phyloP scores from a whole-genome alignment of 2,329 filamentous ascomycete species.

The Purpureocillium lavendulum region DNA sequence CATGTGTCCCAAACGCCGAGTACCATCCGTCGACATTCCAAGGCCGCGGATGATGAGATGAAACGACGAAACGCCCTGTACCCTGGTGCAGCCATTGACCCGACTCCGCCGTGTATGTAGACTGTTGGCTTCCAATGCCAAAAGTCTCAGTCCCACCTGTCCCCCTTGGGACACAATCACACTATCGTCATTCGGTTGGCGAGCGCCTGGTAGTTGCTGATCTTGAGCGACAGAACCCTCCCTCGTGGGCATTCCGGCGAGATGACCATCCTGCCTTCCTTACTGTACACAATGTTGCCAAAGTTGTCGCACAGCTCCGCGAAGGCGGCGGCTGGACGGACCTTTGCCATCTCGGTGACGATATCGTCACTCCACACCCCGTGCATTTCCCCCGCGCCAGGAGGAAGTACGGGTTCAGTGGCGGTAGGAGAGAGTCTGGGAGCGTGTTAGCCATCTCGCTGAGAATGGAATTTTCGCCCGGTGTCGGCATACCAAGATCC shows the following conservation, averaged over 20 bases:
- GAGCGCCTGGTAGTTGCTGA: slow-evolving; percentile 48
- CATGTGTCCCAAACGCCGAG: slow-evolving; percentile 3
- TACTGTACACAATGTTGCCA: slow-evolving; percentile 48
- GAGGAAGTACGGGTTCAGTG: slow-evolving; percentile 66
- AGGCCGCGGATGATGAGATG: no score
- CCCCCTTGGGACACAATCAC: slow-evolving; percentile 13
- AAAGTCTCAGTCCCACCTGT: no score
- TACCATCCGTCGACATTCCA: no score
- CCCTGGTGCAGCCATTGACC: no score
- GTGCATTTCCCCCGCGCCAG: slow-evolving; percentile 52
- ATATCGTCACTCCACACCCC: slow-evolving; percentile 68
- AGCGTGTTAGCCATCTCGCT: slow-evolving; percentile 8
- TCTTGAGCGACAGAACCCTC: slow-evolving; percentile 45
- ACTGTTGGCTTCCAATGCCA: no score
- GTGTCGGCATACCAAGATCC: slow-evolving; percentile 48
- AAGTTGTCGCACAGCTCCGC: slow-evolving; percentile 57
- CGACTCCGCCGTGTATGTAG: no score
- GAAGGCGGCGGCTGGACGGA: slow-evolving; percentile 51
- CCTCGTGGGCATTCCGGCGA: slow-evolving; percentile 45
- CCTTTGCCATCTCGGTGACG: slow-evolving; percentile 47
- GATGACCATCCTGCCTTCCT: slow-evolving; percentile 50
- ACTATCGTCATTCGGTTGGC: slow-evolving; percentile 27
- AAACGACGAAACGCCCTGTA: not conserved
- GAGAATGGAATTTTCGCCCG: slow-evolving; percentile 6
- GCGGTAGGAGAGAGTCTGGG: slow-evolving; percentile 59